A percentile compares a stretch with the other conserved stretches of the same genome.
Conservation (phyloP, 2,329 filamentous ascomycete species). For the Coniochaeta sp. region DNA sequence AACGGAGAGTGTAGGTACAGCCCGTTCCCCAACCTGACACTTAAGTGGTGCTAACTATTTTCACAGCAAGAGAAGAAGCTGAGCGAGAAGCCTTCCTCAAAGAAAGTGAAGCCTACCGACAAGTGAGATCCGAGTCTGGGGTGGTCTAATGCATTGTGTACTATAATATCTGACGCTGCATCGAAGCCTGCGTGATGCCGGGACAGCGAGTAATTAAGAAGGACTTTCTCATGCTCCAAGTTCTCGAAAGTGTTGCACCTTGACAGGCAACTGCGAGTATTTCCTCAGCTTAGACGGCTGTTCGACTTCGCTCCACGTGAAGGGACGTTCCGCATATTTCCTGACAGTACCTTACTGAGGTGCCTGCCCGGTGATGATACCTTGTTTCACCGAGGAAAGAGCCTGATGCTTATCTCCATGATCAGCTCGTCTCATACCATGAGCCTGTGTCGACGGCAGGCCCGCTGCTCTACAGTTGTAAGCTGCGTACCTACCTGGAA, state of each 20-base stretch:
- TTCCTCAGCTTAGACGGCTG: neutral
- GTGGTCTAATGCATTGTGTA: neutral
- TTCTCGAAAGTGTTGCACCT: neutral
- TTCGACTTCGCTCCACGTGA: too few relatives aligned
- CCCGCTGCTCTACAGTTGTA: too few relatives aligned
- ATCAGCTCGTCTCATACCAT: too few relatives aligned
- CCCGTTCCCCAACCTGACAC: neutral
- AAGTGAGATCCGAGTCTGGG: neutral
- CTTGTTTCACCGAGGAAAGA: too few relatives aligned
- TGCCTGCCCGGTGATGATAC: too few relatives aligned
- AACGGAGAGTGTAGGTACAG: neutral
- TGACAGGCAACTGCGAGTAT: neutral
- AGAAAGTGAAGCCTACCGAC: conserved; percentile 9
- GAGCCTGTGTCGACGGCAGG: too few relatives aligned
- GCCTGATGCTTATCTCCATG: too few relatives aligned
- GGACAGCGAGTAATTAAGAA: neutral
- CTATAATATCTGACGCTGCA: neutral
- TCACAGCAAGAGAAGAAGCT: conserved; percentile 16
- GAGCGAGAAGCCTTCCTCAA: conserved; percentile 16
- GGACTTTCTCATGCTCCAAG: neutral
- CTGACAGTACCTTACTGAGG: too few relatives aligned
- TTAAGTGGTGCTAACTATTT: neutral
- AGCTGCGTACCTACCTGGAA: too few relatives aligned
- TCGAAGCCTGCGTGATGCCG: neutral
- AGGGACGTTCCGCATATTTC: too few relatives aligned